phyloP scores from a whole-genome alignment of 495 filamentous ascomycete genomes.

The Penicillium arizonense region DNA sequence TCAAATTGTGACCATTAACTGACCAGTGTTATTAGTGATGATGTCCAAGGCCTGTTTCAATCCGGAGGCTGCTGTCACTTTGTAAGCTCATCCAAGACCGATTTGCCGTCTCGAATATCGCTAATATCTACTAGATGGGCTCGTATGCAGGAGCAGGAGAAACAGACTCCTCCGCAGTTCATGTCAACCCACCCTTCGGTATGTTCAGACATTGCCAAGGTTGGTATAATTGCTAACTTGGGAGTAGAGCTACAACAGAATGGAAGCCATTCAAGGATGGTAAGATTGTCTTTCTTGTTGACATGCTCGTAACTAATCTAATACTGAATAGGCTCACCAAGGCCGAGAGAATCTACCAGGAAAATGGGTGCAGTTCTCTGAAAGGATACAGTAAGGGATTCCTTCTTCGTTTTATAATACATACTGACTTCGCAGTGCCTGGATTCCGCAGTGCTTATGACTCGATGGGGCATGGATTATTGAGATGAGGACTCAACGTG shows the following conservation, averaged over 20 bases:
- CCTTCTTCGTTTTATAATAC: background rate
- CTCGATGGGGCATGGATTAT: background rate
- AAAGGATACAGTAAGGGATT: conserved; percentile 30
- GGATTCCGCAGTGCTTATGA: conserved; percentile 29
- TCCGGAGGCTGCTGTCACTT: conserved; percentile 64
- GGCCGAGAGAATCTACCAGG: conserved; percentile 33
- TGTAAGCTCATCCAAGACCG: conserved; percentile 34
- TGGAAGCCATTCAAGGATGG: conserved; percentile 68
- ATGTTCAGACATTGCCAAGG: conserved; percentile 22
- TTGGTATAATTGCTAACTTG: conserved; percentile 14
- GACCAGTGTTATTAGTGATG: conserved; percentile 43
- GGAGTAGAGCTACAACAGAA: conserved; percentile 60
- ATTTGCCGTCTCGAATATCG: background rate
- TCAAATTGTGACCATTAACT: conserved; percentile 34
- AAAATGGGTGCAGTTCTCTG: conserved; percentile 32
- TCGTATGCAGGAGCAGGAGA: conserved; percentile 66
- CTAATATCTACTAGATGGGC: conserved; percentile 52
- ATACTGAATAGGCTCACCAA: conserved; percentile 26
- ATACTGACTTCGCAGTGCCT: conserved; percentile 25
- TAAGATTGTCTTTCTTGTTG: conserved; percentile 15
- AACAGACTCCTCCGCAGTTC: conserved; percentile 66
- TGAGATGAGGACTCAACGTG: background rate
- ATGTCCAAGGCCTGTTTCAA: conserved; percentile 69
- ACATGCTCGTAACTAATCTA: conserved; percentile 1
- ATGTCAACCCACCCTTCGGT: conserved; percentile 85